phyloP scores from a whole-genome alignment of 2,329 filamentous ascomycete species.

The Apiospora rasikravindrae region DNA sequence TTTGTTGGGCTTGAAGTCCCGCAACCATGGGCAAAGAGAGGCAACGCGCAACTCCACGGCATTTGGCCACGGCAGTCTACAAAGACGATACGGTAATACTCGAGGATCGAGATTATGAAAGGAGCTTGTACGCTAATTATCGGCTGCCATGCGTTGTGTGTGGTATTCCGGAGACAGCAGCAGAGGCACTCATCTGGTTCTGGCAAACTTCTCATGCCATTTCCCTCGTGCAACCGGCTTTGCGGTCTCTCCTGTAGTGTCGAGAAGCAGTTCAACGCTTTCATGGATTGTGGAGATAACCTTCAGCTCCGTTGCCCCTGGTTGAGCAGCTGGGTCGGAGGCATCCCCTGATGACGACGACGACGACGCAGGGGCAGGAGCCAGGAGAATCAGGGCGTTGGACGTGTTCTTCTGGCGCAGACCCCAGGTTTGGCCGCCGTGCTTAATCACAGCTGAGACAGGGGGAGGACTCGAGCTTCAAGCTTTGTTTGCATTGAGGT shows the following conservation, averaged over 20 bases:
- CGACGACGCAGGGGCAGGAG: slow-evolving; percentile 31
- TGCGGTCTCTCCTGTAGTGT: slow-evolving; percentile 40
- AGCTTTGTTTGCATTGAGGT: slow-evolving; percentile 38
- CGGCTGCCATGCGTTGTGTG: background rate
- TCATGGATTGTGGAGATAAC: slow-evolving; percentile 64
- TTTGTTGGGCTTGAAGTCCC: background rate
- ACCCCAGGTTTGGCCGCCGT: slow-evolving; percentile 58
- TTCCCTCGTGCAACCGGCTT: slow-evolving; percentile 50
- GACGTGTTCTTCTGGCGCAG: slow-evolving; percentile 72
- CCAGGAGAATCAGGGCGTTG: slow-evolving; percentile 66
- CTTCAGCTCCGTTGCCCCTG: slow-evolving; percentile 46
- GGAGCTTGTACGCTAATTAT: background rate
- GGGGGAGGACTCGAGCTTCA: slow-evolving; percentile 56
- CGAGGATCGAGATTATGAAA: background rate
- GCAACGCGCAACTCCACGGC: background rate
- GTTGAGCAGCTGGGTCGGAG: background rate
- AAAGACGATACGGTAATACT: background rate
- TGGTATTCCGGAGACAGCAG: background rate
- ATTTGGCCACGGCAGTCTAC: background rate
- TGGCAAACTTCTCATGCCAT: slow-evolving; percentile 66
- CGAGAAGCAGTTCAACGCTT: slow-evolving; percentile 63
- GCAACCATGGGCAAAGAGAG: background rate
- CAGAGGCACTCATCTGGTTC: slow-evolving; percentile 42
- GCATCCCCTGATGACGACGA: background rate
- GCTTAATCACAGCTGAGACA: slow-evolving; percentile 58